Conservation (phyloP, 805 yeast species). For the Tetrapisispora pingtungensis region DNA sequence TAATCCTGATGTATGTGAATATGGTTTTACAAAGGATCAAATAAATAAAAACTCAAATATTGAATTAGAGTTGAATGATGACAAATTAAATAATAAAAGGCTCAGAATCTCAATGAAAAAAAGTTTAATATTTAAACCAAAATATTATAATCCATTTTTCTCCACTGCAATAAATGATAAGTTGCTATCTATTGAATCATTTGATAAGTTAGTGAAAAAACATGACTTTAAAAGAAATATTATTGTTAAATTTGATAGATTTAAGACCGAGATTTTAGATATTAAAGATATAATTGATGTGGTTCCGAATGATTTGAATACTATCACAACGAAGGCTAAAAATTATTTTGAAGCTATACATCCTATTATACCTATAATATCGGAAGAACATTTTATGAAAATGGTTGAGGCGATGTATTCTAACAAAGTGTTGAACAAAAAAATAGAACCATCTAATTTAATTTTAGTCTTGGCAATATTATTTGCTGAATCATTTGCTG, state of each 20-base stretch:
- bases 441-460: conserved; percentile 7
- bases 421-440: not conserved
- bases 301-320: conserved; percentile 11
- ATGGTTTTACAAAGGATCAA: conserved; percentile 15
- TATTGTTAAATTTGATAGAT: conserved; percentile 14
- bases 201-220: conserved; percentile 4
- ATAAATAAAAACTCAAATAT: too few species aligned
- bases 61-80: not conserved
- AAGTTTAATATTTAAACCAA: conserved; percentile 13
- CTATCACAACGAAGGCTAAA: conserved; percentile 12
- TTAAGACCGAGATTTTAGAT: conserved; percentile 4
- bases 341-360: conserved; percentile 17
- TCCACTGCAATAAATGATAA: conserved; percentile 16
- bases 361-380: conserved; percentile 22
- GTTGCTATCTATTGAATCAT: conserved; percentile 8
- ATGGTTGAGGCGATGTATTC: conserved; percentile 6
- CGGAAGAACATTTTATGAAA: conserved; percentile 5
- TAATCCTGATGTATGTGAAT: conserved; percentile 10
- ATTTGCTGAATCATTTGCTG: conserved; percentile 18
- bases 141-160: conserved; percentile 20
- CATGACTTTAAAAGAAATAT: conserved; percentile 13
- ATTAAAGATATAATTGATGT: conserved; percentile 12
- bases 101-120: conserved; percentile 2
- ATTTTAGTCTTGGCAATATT: conserved; percentile 15
- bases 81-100: not conserved